Conservation (phyloP, 2,329 filamentous ascomycete genomes). For the Colletotrichum sp. region DNA sequence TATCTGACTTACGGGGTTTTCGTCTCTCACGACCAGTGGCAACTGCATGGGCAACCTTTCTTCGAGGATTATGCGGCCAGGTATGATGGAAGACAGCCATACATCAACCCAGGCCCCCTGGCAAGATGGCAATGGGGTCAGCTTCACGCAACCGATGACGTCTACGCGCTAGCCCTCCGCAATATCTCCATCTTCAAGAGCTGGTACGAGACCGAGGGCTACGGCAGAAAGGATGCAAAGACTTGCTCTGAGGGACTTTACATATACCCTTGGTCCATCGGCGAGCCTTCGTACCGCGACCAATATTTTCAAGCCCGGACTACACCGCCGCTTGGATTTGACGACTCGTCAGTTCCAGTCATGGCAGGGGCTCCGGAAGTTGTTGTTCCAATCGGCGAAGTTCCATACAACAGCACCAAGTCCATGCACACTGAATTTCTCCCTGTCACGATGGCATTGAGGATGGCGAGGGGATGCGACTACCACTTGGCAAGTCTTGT, state of each 20-base stretch:
- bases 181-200: not conserved
- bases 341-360: not conserved
- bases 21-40: not conserved
- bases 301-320: not conserved
- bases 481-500: not conserved
- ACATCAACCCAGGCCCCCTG: slow-evolving; percentile 37
- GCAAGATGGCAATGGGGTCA: slow-evolving; percentile 35
- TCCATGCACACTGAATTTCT: not conserved
- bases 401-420: not conserved
- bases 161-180: not conserved
- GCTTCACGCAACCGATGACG: not conserved
- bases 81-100: slow-evolving; percentile 36
- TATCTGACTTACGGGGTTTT: not conserved
- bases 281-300: slow-evolving; percentile 11
- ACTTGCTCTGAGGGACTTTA: slow-evolving; percentile 20
- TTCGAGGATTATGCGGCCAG: slow-evolving; percentile 10
- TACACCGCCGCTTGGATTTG: not conserved
- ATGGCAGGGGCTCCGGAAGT: not conserved
- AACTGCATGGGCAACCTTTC: not conserved
- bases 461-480: not conserved
- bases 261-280: slow-evolving; percentile 3
- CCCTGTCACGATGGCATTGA: not conserved
- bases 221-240: slow-evolving; percentile 10
- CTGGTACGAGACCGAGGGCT: slow-evolving; percentile 18
- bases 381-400: not conserved